These are phyloP conservation scores for Populus alba DNA, from an alignment of 345 rosid species.

Conservation along the genomic window DNA sequence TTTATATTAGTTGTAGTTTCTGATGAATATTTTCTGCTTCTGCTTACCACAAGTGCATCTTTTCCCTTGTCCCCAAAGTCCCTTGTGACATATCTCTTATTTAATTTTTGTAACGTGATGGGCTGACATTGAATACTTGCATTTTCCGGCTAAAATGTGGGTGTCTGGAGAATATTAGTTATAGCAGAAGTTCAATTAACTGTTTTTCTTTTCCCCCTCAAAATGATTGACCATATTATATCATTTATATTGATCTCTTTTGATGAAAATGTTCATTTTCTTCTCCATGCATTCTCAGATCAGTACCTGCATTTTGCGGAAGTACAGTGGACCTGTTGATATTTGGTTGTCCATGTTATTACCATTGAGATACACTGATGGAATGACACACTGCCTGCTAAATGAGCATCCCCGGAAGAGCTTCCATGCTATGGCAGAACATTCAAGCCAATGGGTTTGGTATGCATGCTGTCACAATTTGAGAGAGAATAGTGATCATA, in stretches of 20 bases:
- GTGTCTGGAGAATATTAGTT: neutral
- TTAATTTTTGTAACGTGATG: too few species aligned
- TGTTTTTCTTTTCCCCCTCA: neutral
- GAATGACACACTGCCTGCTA: slow-evolving; percentile 32
- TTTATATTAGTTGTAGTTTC: neutral
- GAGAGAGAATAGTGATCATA: neutral
- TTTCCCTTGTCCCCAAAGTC: neutral
- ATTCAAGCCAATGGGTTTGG: slow-evolving; percentile 89
- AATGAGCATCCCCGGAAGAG: slow-evolving; percentile 61
- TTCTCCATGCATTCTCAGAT: slow-evolving; percentile 32
- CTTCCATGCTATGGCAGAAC: slow-evolving; percentile 73
- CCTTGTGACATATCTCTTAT: neutral
- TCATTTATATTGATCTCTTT: neutral
- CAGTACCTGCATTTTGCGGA: slow-evolving; percentile 63
- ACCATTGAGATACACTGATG: slow-evolving; percentile 12
- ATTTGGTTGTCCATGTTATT: slow-evolving; percentile 55
- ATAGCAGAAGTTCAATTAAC: neutral
- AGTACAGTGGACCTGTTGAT: slow-evolving; percentile 73
- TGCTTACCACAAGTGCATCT: neutral
- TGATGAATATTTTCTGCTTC: neutral
- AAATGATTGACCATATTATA: neutral
- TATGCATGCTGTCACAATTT: slow-evolving; percentile 25
- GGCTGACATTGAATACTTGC: neutral
- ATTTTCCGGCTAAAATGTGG: neutral
- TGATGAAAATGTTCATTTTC: neutral